These are phyloP conservation scores for Coffea humblotiana DNA, from an alignment of 305 asterid genomes.

Conservation along the genomic window DNA sequence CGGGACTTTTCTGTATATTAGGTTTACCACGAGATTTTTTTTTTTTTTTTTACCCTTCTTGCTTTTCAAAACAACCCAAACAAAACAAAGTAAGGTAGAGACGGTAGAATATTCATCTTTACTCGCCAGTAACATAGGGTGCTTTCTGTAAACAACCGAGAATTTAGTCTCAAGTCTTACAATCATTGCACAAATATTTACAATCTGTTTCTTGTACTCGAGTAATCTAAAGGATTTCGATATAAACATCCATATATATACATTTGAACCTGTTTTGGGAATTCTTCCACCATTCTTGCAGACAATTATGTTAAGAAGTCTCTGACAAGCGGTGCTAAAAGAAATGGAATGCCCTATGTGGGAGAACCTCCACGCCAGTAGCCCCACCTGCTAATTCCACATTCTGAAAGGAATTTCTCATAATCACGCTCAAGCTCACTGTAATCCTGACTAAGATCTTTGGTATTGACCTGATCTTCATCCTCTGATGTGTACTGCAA, in stretches of 20 bases:
- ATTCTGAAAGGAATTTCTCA: slow-evolving; percentile 61
- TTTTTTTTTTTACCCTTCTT: too few species aligned
- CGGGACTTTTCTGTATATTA: too few species aligned
- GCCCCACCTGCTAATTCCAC: slow-evolving; percentile 70
- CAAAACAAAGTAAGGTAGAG: too few species aligned
- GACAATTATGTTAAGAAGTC: background rate
- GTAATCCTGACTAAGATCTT: slow-evolving; percentile 35
- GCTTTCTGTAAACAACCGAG: too few species aligned
- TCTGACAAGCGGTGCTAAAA: background rate
- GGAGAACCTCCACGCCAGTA: slow-evolving; percentile 66
- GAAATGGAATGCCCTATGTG: slow-evolving; percentile 10
- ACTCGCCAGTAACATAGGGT: background rate
- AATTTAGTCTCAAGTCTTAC: background rate
- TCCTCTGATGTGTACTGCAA: slow-evolving; percentile 40
- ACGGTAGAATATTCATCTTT: background rate
- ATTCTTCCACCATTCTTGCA: background rate
- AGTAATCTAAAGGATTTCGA: background rate
- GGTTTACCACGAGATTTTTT: too few species aligned
- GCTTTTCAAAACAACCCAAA: too few species aligned
- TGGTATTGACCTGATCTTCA: slow-evolving; percentile 27
- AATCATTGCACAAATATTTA: background rate
- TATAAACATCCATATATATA: background rate
- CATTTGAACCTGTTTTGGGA: background rate
- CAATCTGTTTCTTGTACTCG: background rate
- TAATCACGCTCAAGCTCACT: slow-evolving; percentile 55